Percentiles rank a stretch among this genome's conserved stretches.
Conservation (phyloP, 2,329 filamentous ascomycete species). For the Trichoderma sp. region DNA sequence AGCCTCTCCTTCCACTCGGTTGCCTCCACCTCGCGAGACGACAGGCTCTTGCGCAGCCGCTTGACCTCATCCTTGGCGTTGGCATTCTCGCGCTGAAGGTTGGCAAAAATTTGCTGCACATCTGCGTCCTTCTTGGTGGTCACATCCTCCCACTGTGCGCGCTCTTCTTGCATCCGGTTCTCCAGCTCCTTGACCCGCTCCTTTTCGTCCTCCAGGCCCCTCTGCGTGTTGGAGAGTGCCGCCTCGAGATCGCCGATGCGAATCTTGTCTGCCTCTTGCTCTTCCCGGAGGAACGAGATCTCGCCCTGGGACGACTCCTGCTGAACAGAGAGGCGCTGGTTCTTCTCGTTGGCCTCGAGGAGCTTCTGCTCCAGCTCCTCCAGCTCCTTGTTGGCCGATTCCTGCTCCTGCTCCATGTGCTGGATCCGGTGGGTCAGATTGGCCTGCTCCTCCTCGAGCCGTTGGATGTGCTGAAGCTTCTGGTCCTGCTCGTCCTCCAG, state of each 20-base stretch:
- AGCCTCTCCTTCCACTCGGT: constrained; percentile 89
- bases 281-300: constrained; percentile 91
- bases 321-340: constrained; percentile 83
- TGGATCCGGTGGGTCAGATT: constrained; percentile 77
- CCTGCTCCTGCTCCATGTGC: constrained; percentile 78
- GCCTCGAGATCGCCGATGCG: constrained; percentile 93
- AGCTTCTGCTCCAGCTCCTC: constrained; percentile 83
- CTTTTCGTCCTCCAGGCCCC: constrained; percentile 79
- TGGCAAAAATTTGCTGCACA: constrained; percentile 88
- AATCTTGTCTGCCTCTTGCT: constrained; percentile 97
- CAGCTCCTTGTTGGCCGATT: constrained; percentile 82
- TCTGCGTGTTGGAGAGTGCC: constrained; percentile 75
- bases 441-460: constrained; percentile 79
- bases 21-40: constrained; percentile 82
- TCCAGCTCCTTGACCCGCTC: constrained; percentile 74
- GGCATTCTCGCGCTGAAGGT: constrained; percentile 83
- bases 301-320: constrained; percentile 91
- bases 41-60: constrained; percentile 78
- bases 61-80: constrained; percentile 83
- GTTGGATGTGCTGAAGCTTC: constrained; percentile 76
- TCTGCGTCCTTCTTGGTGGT: constrained; percentile 91
- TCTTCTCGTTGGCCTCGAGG: constrained; percentile 82
- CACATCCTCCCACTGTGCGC: constrained; percentile 82
- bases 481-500: constrained; percentile 87
- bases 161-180: constrained; percentile 74